A percentile compares a stretch with the other conserved stretches of the same genome.
These are phyloP conservation scores for Artemisia tridentata DNA, from an alignment of 129 eudicot genomes.

Conservation along the genomic window DNA sequence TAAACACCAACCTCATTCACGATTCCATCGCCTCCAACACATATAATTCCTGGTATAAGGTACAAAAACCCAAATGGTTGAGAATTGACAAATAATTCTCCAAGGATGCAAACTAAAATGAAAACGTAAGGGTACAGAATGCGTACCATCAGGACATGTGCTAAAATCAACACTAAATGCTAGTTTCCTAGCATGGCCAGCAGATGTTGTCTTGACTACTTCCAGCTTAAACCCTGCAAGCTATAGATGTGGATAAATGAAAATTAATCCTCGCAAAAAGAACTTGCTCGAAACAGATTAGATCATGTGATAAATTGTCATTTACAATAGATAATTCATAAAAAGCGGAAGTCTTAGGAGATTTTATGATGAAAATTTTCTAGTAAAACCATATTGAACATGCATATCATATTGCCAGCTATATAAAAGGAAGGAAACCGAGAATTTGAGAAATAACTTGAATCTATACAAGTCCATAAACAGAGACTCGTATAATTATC, in stretches of 20 bases:
- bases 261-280: constrained; percentile 7
- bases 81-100: constrained; percentile 12
- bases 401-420: no score
- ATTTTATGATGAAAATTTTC: no score
- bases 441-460: no score
- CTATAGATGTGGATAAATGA: constrained; percentile 38
- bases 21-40: constrained; percentile 99
- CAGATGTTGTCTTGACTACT: constrained; percentile 92
- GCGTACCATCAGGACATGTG: constrained; percentile 93
- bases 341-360: no score
- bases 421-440: no score
- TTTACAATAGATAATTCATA: no score
- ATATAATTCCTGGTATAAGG: constrained; percentile 72
- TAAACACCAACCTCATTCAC: constrained; percentile 82
- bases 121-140: constrained; percentile 1
- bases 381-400: no score
- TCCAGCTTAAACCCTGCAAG: constrained; percentile 93
- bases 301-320: no score
- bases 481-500: background rate
- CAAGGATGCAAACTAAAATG: background rate
- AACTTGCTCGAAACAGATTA: background rate
- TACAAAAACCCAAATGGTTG: constrained; percentile 20
- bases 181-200: constrained; percentile 94
- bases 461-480: no score
- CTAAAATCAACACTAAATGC: constrained; percentile 86